These are phyloP conservation scores for Bipolaris sorokiniana DNA, from an alignment of 2,329 filamentous ascomycete species.

Conservation along the genomic window DNA sequence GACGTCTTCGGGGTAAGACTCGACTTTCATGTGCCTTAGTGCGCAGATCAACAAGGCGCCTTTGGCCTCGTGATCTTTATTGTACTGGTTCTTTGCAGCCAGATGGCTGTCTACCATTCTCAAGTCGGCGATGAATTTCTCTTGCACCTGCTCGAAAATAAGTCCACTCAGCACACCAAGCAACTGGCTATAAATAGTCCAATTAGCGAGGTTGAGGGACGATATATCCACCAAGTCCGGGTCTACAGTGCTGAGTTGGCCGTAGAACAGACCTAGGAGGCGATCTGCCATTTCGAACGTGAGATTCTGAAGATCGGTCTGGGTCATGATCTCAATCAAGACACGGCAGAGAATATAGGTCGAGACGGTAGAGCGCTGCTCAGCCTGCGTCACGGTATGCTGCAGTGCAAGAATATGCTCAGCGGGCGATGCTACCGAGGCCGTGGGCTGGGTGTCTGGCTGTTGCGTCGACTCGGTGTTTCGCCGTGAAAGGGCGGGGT, in stretches of 20 bases:
- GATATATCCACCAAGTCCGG: conserved; percentile 79
- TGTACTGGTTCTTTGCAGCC: conserved; percentile 69
- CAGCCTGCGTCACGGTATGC: conserved; percentile 77
- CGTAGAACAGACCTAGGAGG: conserved; percentile 93
- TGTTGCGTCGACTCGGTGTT: conserved; percentile 46
- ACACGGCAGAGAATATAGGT: conserved; percentile 96
- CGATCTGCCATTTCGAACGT: conserved; percentile 92
- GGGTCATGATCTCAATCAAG: conserved; percentile 89
- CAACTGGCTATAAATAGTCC: conserved; percentile 90
- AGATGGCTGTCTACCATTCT: conserved; percentile 79
- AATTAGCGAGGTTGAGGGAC: conserved; percentile 87
- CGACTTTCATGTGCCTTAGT: conserved; percentile 87
- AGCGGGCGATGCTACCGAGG: conserved; percentile 36
- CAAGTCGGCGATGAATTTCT: conserved; percentile 81
- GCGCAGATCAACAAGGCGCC: conserved; percentile 87
- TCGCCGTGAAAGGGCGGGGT: conserved; percentile 40
- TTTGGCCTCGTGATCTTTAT: conserved; percentile 75
- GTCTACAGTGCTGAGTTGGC: conserved; percentile 89
- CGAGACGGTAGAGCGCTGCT: conserved; percentile 89
- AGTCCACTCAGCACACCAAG: conserved; percentile 96
- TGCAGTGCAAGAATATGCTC: conserved; percentile 58
- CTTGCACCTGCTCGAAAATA: conserved; percentile 83
- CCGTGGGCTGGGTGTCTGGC: conserved; percentile 31
- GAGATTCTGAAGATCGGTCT: conserved; percentile 82
- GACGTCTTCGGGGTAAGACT: conserved; percentile 71